Base-by-base conservation (phyloP, 1,139 yeast species). In the Taphrina pruni region DNA sequence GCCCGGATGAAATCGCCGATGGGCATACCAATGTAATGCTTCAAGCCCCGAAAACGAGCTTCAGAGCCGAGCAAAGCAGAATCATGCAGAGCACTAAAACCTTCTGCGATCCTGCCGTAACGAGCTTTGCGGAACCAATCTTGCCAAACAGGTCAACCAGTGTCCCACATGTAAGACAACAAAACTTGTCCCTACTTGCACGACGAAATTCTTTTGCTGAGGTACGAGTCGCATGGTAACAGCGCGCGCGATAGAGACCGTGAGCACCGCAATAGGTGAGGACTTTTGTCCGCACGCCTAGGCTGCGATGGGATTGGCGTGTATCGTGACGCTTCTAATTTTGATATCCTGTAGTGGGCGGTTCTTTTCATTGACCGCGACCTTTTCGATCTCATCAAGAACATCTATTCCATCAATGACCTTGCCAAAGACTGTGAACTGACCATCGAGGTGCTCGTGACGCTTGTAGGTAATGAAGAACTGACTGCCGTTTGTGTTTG, bases 361-460 rank as follows among this genome's bases (percentile, higher is more conserved):
- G 65, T 78, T 78, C 72, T 79, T 79, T 67, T 76, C 78, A 69
- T 79, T 82, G 1, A 82, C 83, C 11, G 77, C 73, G 0, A 78
- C 76, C 0, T 71, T 69, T 71, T 84, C 85, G 45, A 85, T 72
- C 55, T 75, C 75, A 6, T 77, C 77, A 39, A 85, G 75, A 1
- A 81, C 79, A 35, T 77, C 79, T 21, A 73, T 71, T 0, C 79
- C 79, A 43, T 81, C 84, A 54, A 85, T 77, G 8, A 85, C 79
- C 43, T 55, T 83, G 1, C 88, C 89, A 75, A 86, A 85, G 0
- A 86, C 83, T 14, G 87, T 87, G 73, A 85, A 86, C 64, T 80
- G 79, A 1, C 87, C 87, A 75, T 86, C 86, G 70, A 87, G 78
- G 72, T 81, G 79, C 0, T 79, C 77, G 35, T 80, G 82, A 60